Base-by-base conservation (phyloP, 768 basidiomycete species). In the Naematelia aurantialba region DNA sequence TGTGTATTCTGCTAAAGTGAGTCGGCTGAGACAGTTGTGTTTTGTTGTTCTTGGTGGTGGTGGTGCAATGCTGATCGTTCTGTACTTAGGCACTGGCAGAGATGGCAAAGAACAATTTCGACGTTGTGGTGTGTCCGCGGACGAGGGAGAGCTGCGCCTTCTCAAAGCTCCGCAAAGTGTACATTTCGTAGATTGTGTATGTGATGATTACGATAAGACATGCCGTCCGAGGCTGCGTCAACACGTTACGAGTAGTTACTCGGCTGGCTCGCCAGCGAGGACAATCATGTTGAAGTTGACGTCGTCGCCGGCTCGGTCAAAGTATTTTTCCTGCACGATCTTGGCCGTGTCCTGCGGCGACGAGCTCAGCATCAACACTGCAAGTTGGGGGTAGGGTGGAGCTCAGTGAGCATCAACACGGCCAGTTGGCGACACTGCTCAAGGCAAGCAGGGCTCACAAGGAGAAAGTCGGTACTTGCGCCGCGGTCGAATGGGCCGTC, bases 1-100 rank as follows among this genome's bases (percentile, higher is more conserved):
- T 68, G 93, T 97, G 39, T 97, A 97, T 76, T 93, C 91, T n/a
- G 81, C 84, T 76, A 89, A 92, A 82, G 93, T 89, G 68, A 58
- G 85, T 79, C 19, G 2, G 4, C n/a, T 17, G 5, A 22, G 5
- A 19, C 31, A 25, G 49, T 39, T 4, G 13, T 34, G 26, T 55
- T 13, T 26, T 24, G 12, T 19, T 44, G 42, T 44, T 10, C 56
- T 48, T 24, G 52, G 22, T 31, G 30, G 11, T 8, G 11, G 54
- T 19, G 48, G 25, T 24, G 24, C 45, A 39, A 44, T 47, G 17
- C n/a, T 45, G 47, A 11, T 39, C 31, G n/a, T 25, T 17, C 13
- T 50, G 61, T 45, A 56, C 14, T 17, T 65, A 94, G 89, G 90
- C 87, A 4, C 80, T 93, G 58, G 84, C 87, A 72, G 88, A 89